Percentiles rank a stretch among this genome's conserved stretches.
Evolutionary conservation across 2,329 filamentous ascomycete genomes (phyloP).

Genomic region (Xylaria sp.): DNA sequence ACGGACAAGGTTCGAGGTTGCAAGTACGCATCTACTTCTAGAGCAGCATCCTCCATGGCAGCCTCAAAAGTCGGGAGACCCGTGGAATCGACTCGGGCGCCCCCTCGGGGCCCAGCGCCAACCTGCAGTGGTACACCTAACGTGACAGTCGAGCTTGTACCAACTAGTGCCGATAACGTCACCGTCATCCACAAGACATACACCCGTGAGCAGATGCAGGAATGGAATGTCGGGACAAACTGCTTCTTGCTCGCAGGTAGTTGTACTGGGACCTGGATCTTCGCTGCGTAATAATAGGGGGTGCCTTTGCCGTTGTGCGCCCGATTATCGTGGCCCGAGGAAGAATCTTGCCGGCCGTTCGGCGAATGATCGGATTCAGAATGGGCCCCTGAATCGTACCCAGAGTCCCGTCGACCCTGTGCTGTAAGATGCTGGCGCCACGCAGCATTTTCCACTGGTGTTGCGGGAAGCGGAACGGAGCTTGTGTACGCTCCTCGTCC

Average conservation of each 20-base stretch:
- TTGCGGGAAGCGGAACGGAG: slow-evolving; percentile 55
- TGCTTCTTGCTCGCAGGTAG: slow-evolving; percentile 60
- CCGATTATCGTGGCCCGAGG: slow-evolving; percentile 6
- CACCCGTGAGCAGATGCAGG: slow-evolving; percentile 66
- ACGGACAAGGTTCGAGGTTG: slow-evolving; percentile 55
- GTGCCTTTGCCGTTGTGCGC: slow-evolving; percentile 36
- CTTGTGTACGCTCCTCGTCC: slow-evolving; percentile 60
- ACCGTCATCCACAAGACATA: slow-evolving; percentile 63
- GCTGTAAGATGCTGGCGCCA: slow-evolving; percentile 57
- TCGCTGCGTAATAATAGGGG: slow-evolving; percentile 55
- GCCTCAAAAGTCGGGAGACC: slow-evolving; percentile 61
- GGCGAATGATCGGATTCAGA: slow-evolving; percentile 51
- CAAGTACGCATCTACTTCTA: slow-evolving; percentile 58
- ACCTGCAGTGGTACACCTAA: slow-evolving; percentile 64
- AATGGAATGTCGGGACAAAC: slow-evolving; percentile 68
- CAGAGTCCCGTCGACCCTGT: slow-evolving; percentile 61
- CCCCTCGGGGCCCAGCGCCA: slow-evolving; percentile 53
- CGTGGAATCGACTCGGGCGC: slow-evolving; percentile 42
- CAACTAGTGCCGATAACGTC: slow-evolving; percentile 45
- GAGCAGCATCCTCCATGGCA: slow-evolving; percentile 51
- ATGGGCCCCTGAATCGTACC: slow-evolving; percentile 54
- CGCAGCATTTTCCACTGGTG: slow-evolving; percentile 49
- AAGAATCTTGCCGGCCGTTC: slow-evolving; percentile 5
- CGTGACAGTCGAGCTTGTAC: slow-evolving; percentile 57
- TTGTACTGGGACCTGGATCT: slow-evolving; percentile 60